These are phyloP conservation scores for Sugiyamaella valdiviana DNA, from an alignment of 805 yeast species.

Conservation along the genomic window DNA sequence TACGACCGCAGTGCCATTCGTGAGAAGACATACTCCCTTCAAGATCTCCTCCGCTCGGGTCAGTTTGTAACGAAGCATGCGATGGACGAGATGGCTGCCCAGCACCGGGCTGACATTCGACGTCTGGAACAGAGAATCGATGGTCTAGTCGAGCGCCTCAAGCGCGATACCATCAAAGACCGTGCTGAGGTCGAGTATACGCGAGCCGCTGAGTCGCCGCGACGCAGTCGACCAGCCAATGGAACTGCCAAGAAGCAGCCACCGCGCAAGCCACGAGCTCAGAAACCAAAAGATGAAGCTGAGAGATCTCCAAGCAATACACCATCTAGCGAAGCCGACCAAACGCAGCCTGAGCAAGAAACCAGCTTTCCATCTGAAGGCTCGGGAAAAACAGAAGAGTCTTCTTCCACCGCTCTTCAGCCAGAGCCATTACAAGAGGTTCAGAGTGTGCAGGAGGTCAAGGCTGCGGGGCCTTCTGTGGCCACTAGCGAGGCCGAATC, in stretches of 20 bases:
- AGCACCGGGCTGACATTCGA: constrained; percentile 5
- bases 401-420: no score
- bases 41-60: constrained; percentile 14
- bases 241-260: not conserved
- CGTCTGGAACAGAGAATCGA: constrained; percentile 11
- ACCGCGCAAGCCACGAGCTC: not conserved
- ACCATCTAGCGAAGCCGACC: not conserved
- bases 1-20: constrained; percentile 10
- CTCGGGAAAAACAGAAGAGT: no score
- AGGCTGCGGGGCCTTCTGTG: no score
- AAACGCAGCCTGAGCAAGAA: no score
- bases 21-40: constrained; percentile 9
- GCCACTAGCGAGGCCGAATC: no score
- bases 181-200: no score
- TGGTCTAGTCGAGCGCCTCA: constrained; percentile 1
- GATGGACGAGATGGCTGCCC: constrained; percentile 5
- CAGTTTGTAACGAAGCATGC: constrained; percentile 14
- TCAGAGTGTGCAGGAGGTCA: no score
- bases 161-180: no score
- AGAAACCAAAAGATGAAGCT: not conserved
- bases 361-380: no score
- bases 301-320: not conserved
- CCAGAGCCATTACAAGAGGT: no score
- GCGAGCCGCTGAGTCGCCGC: not conserved
- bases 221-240: not conserved